Percentiles rank a stretch among this genome's conserved stretches.
These are phyloP conservation scores for Takakia lepidozioides DNA, from an alignment of 225 moss, liverwort and hornwort genomes.

Conservation along the genomic window DNA sequence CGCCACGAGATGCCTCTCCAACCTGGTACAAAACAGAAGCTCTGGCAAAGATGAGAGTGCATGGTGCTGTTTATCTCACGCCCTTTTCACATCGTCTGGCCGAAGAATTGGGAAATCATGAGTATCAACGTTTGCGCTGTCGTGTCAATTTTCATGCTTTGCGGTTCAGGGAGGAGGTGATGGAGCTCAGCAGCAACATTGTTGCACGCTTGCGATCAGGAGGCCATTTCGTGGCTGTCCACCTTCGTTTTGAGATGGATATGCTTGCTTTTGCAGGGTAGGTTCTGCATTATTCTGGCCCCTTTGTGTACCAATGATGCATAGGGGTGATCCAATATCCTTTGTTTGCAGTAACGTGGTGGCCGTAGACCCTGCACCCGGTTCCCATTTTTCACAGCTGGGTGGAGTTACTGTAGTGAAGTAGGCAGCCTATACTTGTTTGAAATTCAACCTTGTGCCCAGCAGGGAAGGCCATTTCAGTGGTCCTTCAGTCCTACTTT, in stretches of 20 bases:
- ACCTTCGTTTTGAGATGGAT: conserved; percentile 76
- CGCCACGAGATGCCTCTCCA: conserved; percentile 67
- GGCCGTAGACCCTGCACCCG: too few species aligned
- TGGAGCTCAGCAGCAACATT: conserved; percentile 68
- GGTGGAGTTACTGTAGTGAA: too few species aligned
- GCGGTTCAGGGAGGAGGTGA: conserved; percentile 62
- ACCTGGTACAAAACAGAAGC: conserved; percentile 83
- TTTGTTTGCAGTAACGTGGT: neutral
- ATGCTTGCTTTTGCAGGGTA: conserved; percentile 86
- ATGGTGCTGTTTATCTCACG: conserved; percentile 82
- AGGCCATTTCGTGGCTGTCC: conserved; percentile 72
- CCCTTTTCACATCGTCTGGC: conserved; percentile 76
- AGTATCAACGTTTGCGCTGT: conserved; percentile 92
- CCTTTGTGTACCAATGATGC: conserved; percentile 1
- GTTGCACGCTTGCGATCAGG: conserved; percentile 67
- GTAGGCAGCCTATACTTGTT: too few species aligned
- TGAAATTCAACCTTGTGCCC: too few species aligned
- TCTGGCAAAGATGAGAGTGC: conserved; percentile 66
- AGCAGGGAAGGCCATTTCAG: too few species aligned
- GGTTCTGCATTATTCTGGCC: conserved; percentile 5
- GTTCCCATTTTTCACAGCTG: too few species aligned
- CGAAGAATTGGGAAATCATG: conserved; percentile 61
- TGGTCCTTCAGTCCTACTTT: too few species aligned
- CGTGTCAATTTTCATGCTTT: conserved; percentile 89
- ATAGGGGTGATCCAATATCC: neutral